Percentiles rank a stretch among this genome's conserved stretches.
Conservation (phyloP, 2,329 filamentous ascomycete genomes). For the Colletotrichum orbiculare region DNA sequence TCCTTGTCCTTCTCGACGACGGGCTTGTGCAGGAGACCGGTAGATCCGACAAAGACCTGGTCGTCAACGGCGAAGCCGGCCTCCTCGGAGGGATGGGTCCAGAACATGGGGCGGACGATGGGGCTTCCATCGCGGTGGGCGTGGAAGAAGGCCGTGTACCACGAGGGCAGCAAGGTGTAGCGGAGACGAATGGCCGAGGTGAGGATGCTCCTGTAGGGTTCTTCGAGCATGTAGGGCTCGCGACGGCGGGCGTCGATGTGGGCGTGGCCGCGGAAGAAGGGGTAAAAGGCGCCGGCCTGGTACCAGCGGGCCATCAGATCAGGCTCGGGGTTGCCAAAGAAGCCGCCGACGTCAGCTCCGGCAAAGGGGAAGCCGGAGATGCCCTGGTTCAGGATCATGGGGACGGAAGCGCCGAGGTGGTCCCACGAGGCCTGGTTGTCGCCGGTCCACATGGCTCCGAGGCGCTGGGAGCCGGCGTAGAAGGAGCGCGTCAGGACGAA, state of each 20-base stretch:
- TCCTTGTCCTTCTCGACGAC: conserved; percentile 81
- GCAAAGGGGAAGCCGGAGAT: conserved; percentile 94
- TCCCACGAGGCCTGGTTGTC: conserved; percentile 96
- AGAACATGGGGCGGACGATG: conserved; percentile 92
- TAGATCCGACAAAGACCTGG: conserved; percentile 90
- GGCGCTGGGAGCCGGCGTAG: conserved; percentile 88
- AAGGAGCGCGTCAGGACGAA: conserved; percentile 95
- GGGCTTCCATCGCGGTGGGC: conserved; percentile 85
- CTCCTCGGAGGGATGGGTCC: conserved; percentile 88
- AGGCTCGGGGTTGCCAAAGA: conserved; percentile 96
- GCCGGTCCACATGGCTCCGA: conserved; percentile 98
- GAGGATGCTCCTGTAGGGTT: conserved; percentile 88
- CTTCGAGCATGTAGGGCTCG: conserved; percentile 89
- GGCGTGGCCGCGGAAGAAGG: conserved; percentile 96
- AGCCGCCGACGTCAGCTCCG: conserved; percentile 95
- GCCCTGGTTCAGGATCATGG: conserved; percentile 93
- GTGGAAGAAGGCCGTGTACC: conserved; percentile 97
- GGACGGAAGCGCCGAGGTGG: conserved; percentile 87
- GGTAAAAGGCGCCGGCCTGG: conserved; percentile 95
- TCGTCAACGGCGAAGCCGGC: conserved; percentile 89
- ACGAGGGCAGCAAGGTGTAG: conserved; percentile 89
- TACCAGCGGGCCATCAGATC: conserved; percentile 96
- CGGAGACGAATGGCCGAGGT: conserved; percentile 88
- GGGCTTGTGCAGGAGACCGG: conserved; percentile 92
- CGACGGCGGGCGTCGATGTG: conserved; percentile 96